Evolutionary conservation across 2,329 filamentous ascomycete species (phyloP).

Genomic region (Fusarium oxysporum): DNA sequence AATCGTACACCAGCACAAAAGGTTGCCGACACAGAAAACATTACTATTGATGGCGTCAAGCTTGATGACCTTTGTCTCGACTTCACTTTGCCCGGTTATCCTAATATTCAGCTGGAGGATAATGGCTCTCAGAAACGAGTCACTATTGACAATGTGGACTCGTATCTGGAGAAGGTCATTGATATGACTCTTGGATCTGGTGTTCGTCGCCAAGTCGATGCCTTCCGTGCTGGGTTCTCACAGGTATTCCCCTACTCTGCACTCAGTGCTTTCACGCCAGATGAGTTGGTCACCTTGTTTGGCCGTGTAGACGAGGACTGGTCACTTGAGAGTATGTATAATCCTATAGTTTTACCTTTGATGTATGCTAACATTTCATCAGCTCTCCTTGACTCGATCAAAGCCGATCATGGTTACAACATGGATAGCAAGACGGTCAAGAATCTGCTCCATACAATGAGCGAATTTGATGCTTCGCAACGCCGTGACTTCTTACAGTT

Average conservation of each 20-base stretch:
- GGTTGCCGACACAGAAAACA: conserved; percentile 72
- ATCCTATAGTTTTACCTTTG: neutral
- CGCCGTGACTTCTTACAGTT: conserved; percentile 97
- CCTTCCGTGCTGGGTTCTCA: conserved; percentile 91
- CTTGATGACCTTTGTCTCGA: conserved; percentile 92
- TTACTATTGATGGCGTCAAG: conserved; percentile 78
- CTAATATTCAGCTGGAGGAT: conserved; percentile 82
- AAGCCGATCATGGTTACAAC: conserved; percentile 98
- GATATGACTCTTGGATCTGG: conserved; percentile 92
- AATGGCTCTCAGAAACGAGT: conserved; percentile 80
- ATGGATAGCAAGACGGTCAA: conserved; percentile 97
- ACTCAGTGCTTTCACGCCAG: conserved; percentile 91
- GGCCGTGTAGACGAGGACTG: conserved; percentile 94
- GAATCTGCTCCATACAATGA: conserved; percentile 95
- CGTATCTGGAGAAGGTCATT: conserved; percentile 89
- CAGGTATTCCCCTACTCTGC: conserved; percentile 97
- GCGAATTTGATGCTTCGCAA: conserved; percentile 78
- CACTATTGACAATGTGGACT: conserved; percentile 90
- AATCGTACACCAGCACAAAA: conserved; percentile 76
- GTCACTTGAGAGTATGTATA: conserved; percentile 89
- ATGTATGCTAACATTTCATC: conserved; percentile 22
- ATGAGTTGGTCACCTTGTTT: conserved; percentile 94
- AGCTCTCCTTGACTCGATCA: conserved; percentile 98
- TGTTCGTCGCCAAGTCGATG: conserved; percentile 88
- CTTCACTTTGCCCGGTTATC: conserved; percentile 94